A percentile compares a stretch with the other conserved stretches of the same genome.
These are phyloP conservation scores for Lupinus albus DNA, from an alignment of 306 rosid species.

Conservation along the genomic window DNA sequence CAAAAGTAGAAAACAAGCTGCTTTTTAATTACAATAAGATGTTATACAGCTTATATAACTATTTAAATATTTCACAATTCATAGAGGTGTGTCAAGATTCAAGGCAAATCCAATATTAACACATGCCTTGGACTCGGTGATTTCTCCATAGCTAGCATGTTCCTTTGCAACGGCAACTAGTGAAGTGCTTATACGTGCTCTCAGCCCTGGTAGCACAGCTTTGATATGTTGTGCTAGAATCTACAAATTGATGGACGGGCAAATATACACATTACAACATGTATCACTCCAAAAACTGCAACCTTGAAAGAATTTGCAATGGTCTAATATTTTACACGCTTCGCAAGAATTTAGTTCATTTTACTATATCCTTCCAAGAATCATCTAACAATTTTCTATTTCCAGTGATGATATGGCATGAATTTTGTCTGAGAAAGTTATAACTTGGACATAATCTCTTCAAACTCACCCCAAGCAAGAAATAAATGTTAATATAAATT, in stretches of 20 bases:
- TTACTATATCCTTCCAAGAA: slow-evolving; percentile 20
- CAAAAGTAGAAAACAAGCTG: slow-evolving; percentile 25
- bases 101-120: slow-evolving; percentile 13
- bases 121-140: slow-evolving; percentile 88
- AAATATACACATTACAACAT: slow-evolving; percentile 22
- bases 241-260: slow-evolving; percentile 50
- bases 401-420: slow-evolving; percentile 20
- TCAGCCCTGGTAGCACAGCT: slow-evolving; percentile 82
- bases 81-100: slow-evolving; percentile 1
- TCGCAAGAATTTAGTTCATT: slow-evolving; percentile 10
- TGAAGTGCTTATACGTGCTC: slow-evolving; percentile 87
- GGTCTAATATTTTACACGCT: slow-evolving; percentile 1
- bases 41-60: slow-evolving; percentile 22
- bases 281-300: slow-evolving; percentile 24
- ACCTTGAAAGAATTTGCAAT: not conserved
- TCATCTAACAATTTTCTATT: slow-evolving; percentile 18
- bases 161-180: slow-evolving; percentile 91
- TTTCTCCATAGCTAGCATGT: slow-evolving; percentile 93
- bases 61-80: slow-evolving; percentile 18
- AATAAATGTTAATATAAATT: not conserved
- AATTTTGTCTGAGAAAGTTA: too few relatives aligned
- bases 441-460: not conserved
- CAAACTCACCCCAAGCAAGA: slow-evolving; percentile 28
- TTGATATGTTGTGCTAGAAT: slow-evolving; percentile 90
- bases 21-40: slow-evolving; percentile 22